Evolutionary conservation across 371 early-diverging fungal species (phyloP).

Genomic region (Fennellomyces sp.): DNA sequence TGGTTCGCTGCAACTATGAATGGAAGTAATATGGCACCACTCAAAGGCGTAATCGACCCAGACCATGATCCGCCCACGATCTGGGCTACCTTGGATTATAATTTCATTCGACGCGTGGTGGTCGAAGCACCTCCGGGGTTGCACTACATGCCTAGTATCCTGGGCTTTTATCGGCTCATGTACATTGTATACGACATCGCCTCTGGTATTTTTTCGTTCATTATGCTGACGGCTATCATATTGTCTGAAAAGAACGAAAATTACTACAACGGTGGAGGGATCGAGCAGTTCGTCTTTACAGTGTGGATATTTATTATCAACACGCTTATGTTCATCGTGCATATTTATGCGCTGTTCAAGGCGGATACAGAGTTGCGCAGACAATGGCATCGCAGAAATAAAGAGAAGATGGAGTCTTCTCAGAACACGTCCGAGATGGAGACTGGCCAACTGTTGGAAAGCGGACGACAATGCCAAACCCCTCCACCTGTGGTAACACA

Average conservation of each 20-base stretch:
- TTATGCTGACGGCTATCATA: neutral
- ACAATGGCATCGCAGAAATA: neutral
- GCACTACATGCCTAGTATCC: neutral
- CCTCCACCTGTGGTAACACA: neutral
- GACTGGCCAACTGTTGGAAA: neutral
- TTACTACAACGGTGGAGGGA: neutral
- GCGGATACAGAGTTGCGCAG: neutral
- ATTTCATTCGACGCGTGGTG: neutral
- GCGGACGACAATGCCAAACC: neutral
- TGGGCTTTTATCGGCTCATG: conserved; percentile 3
- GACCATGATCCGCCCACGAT: neutral
- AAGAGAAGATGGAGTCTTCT: neutral
- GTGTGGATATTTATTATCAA: conserved; percentile 1
- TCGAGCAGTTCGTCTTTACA: conserved; percentile 1
- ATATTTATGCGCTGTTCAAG: neutral
- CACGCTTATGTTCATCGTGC: neutral
- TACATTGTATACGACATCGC: neutral
- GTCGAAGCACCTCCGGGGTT: neutral
- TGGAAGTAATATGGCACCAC: neutral
- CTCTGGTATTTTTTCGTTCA: neutral
- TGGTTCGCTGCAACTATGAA: neutral
- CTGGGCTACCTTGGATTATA: conserved; percentile 2
- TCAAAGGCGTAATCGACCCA: neutral
- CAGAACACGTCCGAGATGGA: neutral
- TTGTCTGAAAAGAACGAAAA: conserved; percentile 2